Percentiles rank a stretch among this genome's conserved stretches.
These are phyloP conservation scores for Austroboletus novae-zelandiae DNA, from an alignment of 1,284 basidiomycete species.

Conservation along the genomic window DNA sequence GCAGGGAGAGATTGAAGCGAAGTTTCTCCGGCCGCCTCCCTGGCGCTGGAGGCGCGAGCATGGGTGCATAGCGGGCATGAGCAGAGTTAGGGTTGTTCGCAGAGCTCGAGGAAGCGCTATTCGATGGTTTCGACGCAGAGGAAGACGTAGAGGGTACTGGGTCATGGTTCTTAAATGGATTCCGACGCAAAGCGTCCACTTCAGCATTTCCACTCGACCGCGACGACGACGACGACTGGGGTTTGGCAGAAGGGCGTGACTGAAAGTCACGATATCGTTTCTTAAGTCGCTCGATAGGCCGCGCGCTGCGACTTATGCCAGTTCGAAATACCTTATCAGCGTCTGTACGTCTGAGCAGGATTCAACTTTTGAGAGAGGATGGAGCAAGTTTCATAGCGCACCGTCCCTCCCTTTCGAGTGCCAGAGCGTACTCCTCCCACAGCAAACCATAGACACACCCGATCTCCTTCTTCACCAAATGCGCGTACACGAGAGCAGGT, in stretches of 20 bases:
- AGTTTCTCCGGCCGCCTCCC: conserved; percentile 70
- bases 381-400: conserved; percentile 40
- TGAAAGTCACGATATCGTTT: conserved; percentile 83
- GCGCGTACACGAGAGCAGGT: conserved; percentile 62
- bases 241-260: conserved; percentile 40
- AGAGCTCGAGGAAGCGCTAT: conserved; percentile 17
- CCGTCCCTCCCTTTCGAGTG: conserved; percentile 72
- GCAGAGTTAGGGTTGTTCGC: conserved; percentile 8
- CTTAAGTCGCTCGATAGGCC: conserved; percentile 85
- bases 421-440: conserved; percentile 84
- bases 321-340: conserved; percentile 84
- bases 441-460: conserved; percentile 75
- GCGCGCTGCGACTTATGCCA: conserved; percentile 80
- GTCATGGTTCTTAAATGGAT: conserved; percentile 55
- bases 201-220: conserved; percentile 26
- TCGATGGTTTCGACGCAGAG: conserved; percentile 25
- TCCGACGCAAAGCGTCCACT: conserved; percentile 45
- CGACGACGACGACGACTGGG: conserved; percentile 25
- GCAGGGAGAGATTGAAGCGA: conserved; percentile 60
- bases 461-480: conserved; percentile 75
- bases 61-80: conserved; percentile 57
- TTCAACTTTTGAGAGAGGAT: conserved; percentile 13
- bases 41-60: conserved; percentile 63
- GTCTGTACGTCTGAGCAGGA: conserved; percentile 54
- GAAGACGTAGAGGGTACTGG: conserved; percentile 31